phyloP scores from a whole-genome alignment of 768 basidiomycete genomes.

The Nidularia pulvinata region DNA sequence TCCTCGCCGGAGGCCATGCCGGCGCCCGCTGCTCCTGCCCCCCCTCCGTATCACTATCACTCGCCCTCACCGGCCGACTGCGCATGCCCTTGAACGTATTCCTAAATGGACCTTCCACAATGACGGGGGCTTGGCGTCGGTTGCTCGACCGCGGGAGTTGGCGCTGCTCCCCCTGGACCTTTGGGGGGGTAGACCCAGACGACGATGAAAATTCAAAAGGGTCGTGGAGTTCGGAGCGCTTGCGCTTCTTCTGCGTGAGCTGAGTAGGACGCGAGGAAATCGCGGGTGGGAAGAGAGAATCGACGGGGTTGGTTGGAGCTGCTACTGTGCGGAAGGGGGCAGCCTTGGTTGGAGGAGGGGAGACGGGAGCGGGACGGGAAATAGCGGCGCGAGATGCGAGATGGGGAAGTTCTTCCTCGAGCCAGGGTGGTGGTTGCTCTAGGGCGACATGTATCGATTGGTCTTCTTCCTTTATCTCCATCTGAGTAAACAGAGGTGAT shows the following conservation, averaged over 20 bases:
- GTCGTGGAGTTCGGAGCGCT: not conserved
- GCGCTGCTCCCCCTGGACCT: not conserved
- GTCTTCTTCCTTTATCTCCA: no score
- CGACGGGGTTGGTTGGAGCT: no score
- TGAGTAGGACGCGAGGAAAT: no score
- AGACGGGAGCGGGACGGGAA: no score
- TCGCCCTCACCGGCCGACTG: not conserved
- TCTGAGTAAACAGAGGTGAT: no score
- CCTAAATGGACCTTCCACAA: not conserved
- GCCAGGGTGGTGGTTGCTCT: no score
- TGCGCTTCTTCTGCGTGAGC: not conserved
- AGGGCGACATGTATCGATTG: no score
- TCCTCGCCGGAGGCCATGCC: not conserved
- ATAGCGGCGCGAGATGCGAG: no score
- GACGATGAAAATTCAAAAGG: not conserved
- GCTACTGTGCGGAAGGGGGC: no score
- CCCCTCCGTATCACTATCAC: not conserved
- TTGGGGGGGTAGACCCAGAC: not conserved
- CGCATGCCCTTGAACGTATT: not conserved
- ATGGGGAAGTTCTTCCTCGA: no score
- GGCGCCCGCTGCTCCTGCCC: not conserved
- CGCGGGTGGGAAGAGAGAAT: no score
- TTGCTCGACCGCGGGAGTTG: not conserved
- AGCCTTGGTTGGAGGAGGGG: no score
- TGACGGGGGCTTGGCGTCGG: not conserved